Evolutionary conservation across 495 filamentous ascomycete species (phyloP).

Genomic region (Podospora pseudoanserina): DNA sequence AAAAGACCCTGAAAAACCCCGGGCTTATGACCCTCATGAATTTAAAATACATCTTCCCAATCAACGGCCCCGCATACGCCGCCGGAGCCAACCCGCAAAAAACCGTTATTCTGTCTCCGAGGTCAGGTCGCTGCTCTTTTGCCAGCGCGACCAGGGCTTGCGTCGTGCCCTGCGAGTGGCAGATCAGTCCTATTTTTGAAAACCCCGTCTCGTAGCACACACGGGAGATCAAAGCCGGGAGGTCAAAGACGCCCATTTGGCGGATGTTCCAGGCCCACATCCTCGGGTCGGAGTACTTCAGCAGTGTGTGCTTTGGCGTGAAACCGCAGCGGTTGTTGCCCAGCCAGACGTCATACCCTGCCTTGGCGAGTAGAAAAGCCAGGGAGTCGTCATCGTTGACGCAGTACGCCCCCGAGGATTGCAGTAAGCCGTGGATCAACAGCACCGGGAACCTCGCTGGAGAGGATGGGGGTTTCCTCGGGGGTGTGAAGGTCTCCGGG

Average conservation of each 20-base stretch:
- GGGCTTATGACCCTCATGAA: slow-evolving; percentile 84
- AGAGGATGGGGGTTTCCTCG: slow-evolving; percentile 7
- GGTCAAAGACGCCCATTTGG: slow-evolving; percentile 87
- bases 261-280: slow-evolving; percentile 99
- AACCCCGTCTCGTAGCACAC: slow-evolving; percentile 83
- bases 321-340: slow-evolving; percentile 94
- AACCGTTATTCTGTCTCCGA: slow-evolving; percentile 79
- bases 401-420: slow-evolving; percentile 85
- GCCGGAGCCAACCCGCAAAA: slow-evolving; percentile 93
- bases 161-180: slow-evolving; percentile 90
- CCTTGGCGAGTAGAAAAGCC: slow-evolving; percentile 88
- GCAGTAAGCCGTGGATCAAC: slow-evolving; percentile 82
- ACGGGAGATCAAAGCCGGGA: slow-evolving; percentile 81
- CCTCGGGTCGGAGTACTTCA: slow-evolving; percentile 72
- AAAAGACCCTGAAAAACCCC: slow-evolving; percentile 70
- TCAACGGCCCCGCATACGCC: slow-evolving; percentile 82
- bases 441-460: slow-evolving; percentile 80
- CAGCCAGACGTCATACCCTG: slow-evolving; percentile 94
- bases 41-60: slow-evolving; percentile 85
- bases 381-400: slow-evolving; percentile 85
- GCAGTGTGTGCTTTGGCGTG: slow-evolving; percentile 65
- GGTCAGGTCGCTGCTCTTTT: slow-evolving; percentile 86
- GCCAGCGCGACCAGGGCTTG: slow-evolving; percentile 86
- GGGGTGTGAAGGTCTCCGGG: slow-evolving; percentile 39
- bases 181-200: slow-evolving; percentile 74